A percentile compares a stretch with the other conserved stretches of the same genome.
Evolutionary conservation across 1,284 basidiomycete genomes (phyloP).

Genomic region (Neotropicomus parvogracilis): DNA sequence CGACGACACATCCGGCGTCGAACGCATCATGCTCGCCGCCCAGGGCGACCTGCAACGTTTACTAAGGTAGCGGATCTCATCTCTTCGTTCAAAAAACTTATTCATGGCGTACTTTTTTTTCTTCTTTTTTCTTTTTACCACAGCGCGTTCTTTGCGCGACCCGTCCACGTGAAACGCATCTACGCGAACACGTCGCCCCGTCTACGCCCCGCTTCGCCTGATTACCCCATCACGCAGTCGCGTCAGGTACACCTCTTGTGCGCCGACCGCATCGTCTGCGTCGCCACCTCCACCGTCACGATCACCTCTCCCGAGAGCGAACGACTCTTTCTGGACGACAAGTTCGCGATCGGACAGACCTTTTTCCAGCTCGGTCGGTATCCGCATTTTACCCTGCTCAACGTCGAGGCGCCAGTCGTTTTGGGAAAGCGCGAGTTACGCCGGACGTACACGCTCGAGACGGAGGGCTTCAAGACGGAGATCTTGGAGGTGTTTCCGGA

Average conservation of each 20-base stretch:
- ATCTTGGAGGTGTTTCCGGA: constrained; percentile 66
- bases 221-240: constrained; percentile 53
- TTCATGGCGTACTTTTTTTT: background rate
- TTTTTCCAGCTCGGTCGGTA: constrained; percentile 51
- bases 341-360: constrained; percentile 68
- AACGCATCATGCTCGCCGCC: constrained; percentile 61
- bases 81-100: background rate
- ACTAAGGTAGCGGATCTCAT: constrained; percentile 44
- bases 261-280: constrained; percentile 49
- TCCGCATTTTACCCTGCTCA: constrained; percentile 55
- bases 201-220: constrained; percentile 40
- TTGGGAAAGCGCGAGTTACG: constrained; percentile 41
- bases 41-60: constrained; percentile 65
- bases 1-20: constrained; percentile 45
- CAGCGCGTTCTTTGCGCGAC: constrained; percentile 60
- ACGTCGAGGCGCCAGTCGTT: constrained; percentile 37
- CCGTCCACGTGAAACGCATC: constrained; percentile 54
- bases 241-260: constrained; percentile 65
- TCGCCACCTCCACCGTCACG: constrained; percentile 58
- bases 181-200: constrained; percentile 49
- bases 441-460: constrained; percentile 54
- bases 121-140: too few species aligned
- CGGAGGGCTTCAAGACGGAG: constrained; percentile 59
- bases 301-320: constrained; percentile 53
- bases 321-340: constrained; percentile 62